These are phyloP conservation scores for Pelargonium fulgidum DNA, from an alignment of 441 rosid genomes.

Conservation along the genomic window DNA sequence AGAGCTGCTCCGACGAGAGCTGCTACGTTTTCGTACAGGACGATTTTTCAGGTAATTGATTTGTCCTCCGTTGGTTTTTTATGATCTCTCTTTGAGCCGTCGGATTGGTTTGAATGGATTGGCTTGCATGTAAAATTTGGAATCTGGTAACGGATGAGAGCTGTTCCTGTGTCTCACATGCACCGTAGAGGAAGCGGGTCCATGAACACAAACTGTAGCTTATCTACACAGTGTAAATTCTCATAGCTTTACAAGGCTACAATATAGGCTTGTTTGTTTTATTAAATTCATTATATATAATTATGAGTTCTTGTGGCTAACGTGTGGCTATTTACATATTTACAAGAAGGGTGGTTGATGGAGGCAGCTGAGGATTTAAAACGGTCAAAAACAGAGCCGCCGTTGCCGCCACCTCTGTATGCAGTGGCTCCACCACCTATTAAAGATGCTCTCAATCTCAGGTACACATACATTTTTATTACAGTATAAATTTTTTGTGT, in stretches of 20 bases:
- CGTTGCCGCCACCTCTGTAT: not conserved
- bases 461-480: not conserved
- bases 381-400: not conserved
- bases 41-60: not conserved
- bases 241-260: not conserved
- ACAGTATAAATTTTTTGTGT: not conserved
- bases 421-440: not conserved
- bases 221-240: not conserved
- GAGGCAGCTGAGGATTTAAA: not conserved
- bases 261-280: not conserved
- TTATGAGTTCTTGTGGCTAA: not conserved
- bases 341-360: not conserved
- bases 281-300: no score
- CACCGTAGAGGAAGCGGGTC: not conserved
- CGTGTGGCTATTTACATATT: not conserved
- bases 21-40: slow-evolving; percentile 4
- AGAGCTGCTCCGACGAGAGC: slow-evolving; percentile 8
- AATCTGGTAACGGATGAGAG: not conserved
- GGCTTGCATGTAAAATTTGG: not conserved
- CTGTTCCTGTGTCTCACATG: not conserved
- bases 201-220: not conserved
- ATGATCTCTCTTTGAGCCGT: not conserved
- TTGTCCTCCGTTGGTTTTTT: not conserved
- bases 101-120: not conserved
- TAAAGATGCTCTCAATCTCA: slow-evolving; percentile 1